Base-by-base conservation (phyloP, 257 asterid genomes). In the Orobanche coerulescens region DNA sequence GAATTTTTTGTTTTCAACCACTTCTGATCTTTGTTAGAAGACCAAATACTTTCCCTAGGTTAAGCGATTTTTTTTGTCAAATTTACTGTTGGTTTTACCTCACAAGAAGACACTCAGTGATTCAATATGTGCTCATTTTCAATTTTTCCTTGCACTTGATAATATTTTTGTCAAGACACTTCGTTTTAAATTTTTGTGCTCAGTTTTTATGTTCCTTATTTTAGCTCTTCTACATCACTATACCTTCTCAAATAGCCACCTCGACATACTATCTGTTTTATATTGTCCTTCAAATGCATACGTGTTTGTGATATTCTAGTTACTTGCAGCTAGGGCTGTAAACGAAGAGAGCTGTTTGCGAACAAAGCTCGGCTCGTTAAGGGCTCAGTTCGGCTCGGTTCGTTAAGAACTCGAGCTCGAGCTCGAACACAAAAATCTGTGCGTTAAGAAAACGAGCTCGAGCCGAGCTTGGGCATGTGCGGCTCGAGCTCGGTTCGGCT, bases 1-100 rank as follows among this genome's bases (percentile, higher is more conserved):
- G 20, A 26, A 14, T 12, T 49, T 40, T 54, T 53, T 18, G n/a
- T 18, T 25, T 68, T 37, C 39, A 33, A 34, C 59, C 72, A 13
- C 13, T 8, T 19, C 18, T 53, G 37, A 20, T 22, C 43, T 58
- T 28, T 52, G 13, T 23, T 20, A 19, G 37, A 37, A 44, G 34
- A 36, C 55, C 47, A 26, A 22, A 46, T 8, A 30, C 25, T 31
- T n/a, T 22, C 12, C 1, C 24, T 14, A 55, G 13, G 15, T 55
- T 15, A 15, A 7, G 44, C 31, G n/a, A 30, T 15, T 31, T 9
- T 7, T 14, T 9, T 9, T 26, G 2, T 10, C 33, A 58, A 15
- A 3, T 34, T 16, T 47, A 12, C 51, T 23, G 14, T 31, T 46
- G 22, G 14, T 34, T 44, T 14, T 31, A 36, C 31, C 30, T 16